Evolutionary conservation across 139 green algal species (phyloP), one percentile per base, ranked within the genome.

Genomic region (Spirogloea muscicola): DNA sequence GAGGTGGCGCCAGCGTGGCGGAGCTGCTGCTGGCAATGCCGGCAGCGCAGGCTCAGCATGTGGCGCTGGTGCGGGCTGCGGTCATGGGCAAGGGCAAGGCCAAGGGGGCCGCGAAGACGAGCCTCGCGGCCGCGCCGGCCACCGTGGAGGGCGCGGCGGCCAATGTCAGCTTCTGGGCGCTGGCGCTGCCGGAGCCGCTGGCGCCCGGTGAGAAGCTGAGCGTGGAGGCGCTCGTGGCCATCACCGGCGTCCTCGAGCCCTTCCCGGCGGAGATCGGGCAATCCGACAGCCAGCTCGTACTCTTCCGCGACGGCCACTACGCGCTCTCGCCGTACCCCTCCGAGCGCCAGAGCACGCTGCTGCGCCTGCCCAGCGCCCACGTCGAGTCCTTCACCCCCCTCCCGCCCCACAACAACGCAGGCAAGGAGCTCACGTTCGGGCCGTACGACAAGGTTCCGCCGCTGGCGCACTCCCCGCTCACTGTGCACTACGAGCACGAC

Each of bases 401-500:
- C 21, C 42, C 66, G 37, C 75, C 84, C 18, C 44, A 34, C 31
- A 87, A 60, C 0, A 59, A 82, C 43, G 10, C 31, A 16, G 77
- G 58, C 41, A 69, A 13, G 44, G 58, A 71, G 3, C 39, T 84
- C 5, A 84, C 40, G 43, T 78, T 79, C 38, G 87, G 87, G 4
- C 82, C 81, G 3, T 91, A 91, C 60, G 46, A 25, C 1, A 52
- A 84, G 18, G 43, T 82, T 3, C 33, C 64, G 10, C 76, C 85
- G 1, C 84, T 81, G 31, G 37, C 55, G 18, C 49, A 88, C 3
- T 46, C 82, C 46, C 21, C 62, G 70, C 77, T 94, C 7, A 27
- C 46, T 2, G 40, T 95, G 40, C 91, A 96, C 79, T 96, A 88
- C 64, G 85, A 92, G 69, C 92, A 96, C 80, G 87, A 87, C 74